Base-by-base conservation (phyloP, 495 filamentous ascomycete genomes). In the Xylaria curta region DNA sequence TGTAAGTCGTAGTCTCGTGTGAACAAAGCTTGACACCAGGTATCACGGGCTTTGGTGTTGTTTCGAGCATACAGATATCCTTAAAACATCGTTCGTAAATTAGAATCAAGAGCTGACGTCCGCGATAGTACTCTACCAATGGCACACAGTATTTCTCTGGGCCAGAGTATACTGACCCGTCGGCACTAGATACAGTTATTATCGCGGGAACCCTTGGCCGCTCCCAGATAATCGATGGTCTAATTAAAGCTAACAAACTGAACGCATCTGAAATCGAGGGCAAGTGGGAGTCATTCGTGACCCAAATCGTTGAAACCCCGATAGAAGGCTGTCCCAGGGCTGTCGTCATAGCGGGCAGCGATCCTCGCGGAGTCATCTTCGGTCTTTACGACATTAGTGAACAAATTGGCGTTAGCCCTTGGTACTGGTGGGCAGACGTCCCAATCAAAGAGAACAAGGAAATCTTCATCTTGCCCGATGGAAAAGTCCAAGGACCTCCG, bases 401-500 rank as follows among this genome's bases (percentile, higher is more conserved):
- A 76, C 91, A 93, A 72, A 93, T 93, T 64, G 91, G 92, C 21
- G 90, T 93, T 8, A 91, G 89, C 51, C 92, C 91, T 51, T 93
- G 90, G 91, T 91, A 92, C 79, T 93, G 88, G 85, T 93, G 86
- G 86, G 91, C 91, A 1, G 91, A 94, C 78, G 89, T 90, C 0
- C 86, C 91, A 0, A 77, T 86, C 15, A 84, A 86, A 71, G 80
- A 83, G 69, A 83, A 85, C 73, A 77, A 82, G 38, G 82, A 85
- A 4, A 85, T 93, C 46, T 93, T 86, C 72, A 26, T 66, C 4
- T 73, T 87, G 13, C 78, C 83, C 8, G 79, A 76, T 8, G 82
- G 78, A 47, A 91, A 89, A 74, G 78, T 86, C 2, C 90, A 93
- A 66, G 86, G 84, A 4, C 80, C 87, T 19, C 91, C 92, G 26